phyloP scores from a whole-genome alignment of 306 rosid genomes.

The Acacia acuminata region DNA sequence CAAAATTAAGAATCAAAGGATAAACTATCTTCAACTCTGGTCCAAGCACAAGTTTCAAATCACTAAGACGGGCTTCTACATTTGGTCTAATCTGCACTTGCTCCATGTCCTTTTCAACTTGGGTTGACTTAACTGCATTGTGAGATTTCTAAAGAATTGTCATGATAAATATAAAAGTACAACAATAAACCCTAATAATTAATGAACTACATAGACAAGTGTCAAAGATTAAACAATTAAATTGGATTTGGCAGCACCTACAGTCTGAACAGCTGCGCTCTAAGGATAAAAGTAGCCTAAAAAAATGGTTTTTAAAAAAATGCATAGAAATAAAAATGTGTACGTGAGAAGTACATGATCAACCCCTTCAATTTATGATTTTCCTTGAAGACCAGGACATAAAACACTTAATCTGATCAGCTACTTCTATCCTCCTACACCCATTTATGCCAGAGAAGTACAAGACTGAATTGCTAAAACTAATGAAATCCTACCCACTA shows the following conservation, averaged over 20 bases:
- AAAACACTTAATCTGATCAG: too few species aligned
- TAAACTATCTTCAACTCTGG: constrained; percentile 92
- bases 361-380: background rate
- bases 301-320: background rate
- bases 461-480: too few species aligned
- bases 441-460: background rate
- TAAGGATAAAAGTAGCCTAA: background rate
- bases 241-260: background rate
- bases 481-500: too few species aligned
- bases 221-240: background rate
- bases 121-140: constrained; percentile 55
- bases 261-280: background rate
- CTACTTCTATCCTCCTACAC: too few species aligned
- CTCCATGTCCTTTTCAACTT: constrained; percentile 64
- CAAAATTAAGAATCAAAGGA: constrained; percentile 89
- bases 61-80: constrained; percentile 70
- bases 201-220: background rate
- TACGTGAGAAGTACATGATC: background rate
- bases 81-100: constrained; percentile 72
- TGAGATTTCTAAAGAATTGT: constrained; percentile 25
- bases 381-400: too few species aligned
- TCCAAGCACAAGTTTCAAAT: constrained; percentile 88
- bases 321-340: background rate
- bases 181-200: background rate
- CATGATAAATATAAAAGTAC: constrained; percentile 5